Base-by-base conservation (phyloP, 306 rosid genomes). In the Acacia crassicarpa region DNA sequence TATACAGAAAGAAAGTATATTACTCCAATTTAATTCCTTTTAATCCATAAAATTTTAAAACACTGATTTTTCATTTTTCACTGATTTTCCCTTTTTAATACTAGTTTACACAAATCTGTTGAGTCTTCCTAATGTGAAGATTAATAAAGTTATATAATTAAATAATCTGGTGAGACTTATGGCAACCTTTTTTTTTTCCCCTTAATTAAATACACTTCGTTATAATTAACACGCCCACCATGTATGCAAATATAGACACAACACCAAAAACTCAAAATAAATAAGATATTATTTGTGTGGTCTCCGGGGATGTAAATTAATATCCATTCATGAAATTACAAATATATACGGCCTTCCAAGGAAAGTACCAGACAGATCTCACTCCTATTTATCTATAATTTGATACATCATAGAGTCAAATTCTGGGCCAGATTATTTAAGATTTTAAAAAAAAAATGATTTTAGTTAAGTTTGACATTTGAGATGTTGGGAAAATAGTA, bases 341-440 rank as follows among this genome's bases (percentile, higher is more conserved):
- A 11, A 72, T 7, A 48, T 49, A 38, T 38, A 38, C 41, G 79
- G 66, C 73, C 23, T 35, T 44, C 53, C 66, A 81, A 85, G 81
- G 82, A 85, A 84, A 89, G 91, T 88, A 87, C 89, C 89, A 88
- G 83, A 56, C 8, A 38, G 89, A 91, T 91, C 88, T 91, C 85
- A 85, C 90, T 78, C 85, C 79, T 62, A 81, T 79, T 72, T 59
- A 77, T 80, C 41, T 61, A 11, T 25, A 4, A 11, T 25, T 10
- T 62, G 35, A 27, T 13, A 27, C 2, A 72, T 11, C 70, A 35
- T 35, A 35, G 8, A 38, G 41, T 38, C n/a, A n/a, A n/a, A n/a
- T n/a, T n/a, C 3, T 35, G 40, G 40, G 41, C 41, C 41, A 38
- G 41, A 38, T 38, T 38, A 38, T 38, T 38, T 38, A 38, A 6